Evolutionary conservation across 768 basidiomycete species (phyloP), one percentile per base, ranked within the genome.

Genomic region (Amanita pallidorosea): DNA sequence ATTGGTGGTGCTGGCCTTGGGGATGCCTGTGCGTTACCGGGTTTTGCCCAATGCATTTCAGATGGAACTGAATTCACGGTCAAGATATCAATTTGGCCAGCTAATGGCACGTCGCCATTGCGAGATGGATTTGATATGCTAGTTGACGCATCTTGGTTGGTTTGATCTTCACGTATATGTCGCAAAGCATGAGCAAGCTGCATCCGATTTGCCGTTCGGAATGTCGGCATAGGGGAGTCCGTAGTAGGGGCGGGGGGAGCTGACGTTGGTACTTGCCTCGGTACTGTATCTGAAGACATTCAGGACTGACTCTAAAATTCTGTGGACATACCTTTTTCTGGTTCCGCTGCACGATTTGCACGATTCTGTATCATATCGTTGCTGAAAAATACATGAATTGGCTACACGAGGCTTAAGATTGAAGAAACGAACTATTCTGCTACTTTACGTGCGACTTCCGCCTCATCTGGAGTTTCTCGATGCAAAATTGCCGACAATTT

Each of bases 391-490:
- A 17, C 11, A 45, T 44, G 7, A 44, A 34, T 31, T 6, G 22
- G 13, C n/a, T 12, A 13, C 7, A 53, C 54, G 40, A 36, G 47
- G n/a, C 15, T 9, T 35, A 31, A 36, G 51, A 37, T 18, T n/a
- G 22, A 27, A 31, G 11, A 2, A 23, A 69, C 80, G 54, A 55
- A 83, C 83, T 76, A 75, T 53, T 76, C 74, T 12, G 65, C 60
- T 9, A 81, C 58, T 53, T 65, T 63, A 34, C 60, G 54, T 13
- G 60, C 49, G 1, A 79, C 70, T 51, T 76, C 73, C 7, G 56
- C 62, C 43, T 77, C 72, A 38, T 69, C 62, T 7, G 79, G 75
- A 7, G 60, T 42, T 2, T 65, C 57, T 48, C 84, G 63, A 33
- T 66, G 65, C 1, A 88, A 61, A 17, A 91, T 74, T n/a, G 60